Conservation (phyloP, 2,329 filamentous ascomycete genomes). For the Teratosphaeria nubilosa region DNA sequence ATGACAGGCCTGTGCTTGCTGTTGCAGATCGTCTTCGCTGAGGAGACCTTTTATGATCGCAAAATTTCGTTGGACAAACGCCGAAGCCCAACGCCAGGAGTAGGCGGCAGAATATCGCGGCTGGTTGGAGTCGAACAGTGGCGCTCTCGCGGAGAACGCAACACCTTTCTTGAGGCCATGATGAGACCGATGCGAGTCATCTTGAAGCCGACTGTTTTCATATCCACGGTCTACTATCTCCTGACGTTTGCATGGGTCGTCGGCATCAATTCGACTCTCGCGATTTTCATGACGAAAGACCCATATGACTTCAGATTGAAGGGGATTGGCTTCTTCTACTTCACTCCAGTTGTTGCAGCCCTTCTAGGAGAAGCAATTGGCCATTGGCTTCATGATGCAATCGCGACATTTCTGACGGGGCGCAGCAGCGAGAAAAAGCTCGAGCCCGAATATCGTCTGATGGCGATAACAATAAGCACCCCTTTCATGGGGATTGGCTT, state of each 20-base stretch:
- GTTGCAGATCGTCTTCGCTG: slow-evolving; percentile 28
- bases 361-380: slow-evolving; percentile 45
- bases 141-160: slow-evolving; percentile 20
- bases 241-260: slow-evolving; percentile 21
- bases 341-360: slow-evolving; percentile 46
- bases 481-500: slow-evolving; percentile 43
- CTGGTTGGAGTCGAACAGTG: slow-evolving; percentile 28
- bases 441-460: slow-evolving; percentile 47
- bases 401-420: slow-evolving; percentile 25
- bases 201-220: slow-evolving; percentile 29
- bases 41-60: slow-evolving; percentile 44
- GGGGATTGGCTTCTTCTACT: slow-evolving; percentile 41
- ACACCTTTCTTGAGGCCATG: slow-evolving; percentile 18
- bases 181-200: slow-evolving; percentile 29
- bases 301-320: slow-evolving; percentile 30
- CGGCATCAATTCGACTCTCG: slow-evolving; percentile 13
- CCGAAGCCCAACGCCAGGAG: not conserved
- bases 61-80: slow-evolving; percentile 1
- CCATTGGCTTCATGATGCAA: slow-evolving; percentile 47
- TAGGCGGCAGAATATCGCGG: slow-evolving; percentile 19
- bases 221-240: slow-evolving; percentile 29
- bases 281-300: slow-evolving; percentile 22
- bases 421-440: slow-evolving; percentile 41
- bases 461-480: slow-evolving; percentile 38
- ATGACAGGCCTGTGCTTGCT: slow-evolving; percentile 23